phyloP scores from a whole-genome alignment of 2,329 filamentous ascomycete genomes.

The Emericellopsis cladophorae region DNA sequence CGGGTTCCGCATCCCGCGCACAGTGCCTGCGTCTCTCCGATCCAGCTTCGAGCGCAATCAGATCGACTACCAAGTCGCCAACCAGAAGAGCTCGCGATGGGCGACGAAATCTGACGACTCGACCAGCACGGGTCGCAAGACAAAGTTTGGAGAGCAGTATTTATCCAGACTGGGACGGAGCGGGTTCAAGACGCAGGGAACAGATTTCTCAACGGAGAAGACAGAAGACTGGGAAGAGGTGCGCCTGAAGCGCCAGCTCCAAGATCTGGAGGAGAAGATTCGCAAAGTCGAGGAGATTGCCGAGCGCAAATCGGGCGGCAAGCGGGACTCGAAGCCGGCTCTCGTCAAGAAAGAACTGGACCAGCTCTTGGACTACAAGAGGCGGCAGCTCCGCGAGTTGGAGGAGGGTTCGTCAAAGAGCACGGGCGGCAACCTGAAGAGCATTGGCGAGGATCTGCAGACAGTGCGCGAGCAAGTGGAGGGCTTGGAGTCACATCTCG shows the following conservation, averaged over 20 bases:
- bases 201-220: conserved; percentile 77
- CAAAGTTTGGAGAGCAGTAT: conserved; percentile 96
- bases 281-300: conserved; percentile 66
- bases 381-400: conserved; percentile 61
- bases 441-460: conserved; percentile 72
- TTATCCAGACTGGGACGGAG: conserved; percentile 79
- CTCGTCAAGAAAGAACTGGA: conserved; percentile 91
- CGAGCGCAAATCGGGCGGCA: conserved; percentile 47
- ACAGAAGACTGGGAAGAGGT: conserved; percentile 98
- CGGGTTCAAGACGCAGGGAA: conserved; percentile 70
- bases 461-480: conserved; percentile 93
- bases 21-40: conserved; percentile 81
- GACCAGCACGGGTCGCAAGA: conserved; percentile 78
- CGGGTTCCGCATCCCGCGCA: conserved; percentile 84
- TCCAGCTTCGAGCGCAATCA: conserved; percentile 89
- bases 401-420: conserved; percentile 59
- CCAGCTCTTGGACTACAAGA: conserved; percentile 90
- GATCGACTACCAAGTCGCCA: conserved; percentile 91
- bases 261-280: conserved; percentile 80
- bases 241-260: conserved; percentile 80
- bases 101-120: conserved; percentile 66
- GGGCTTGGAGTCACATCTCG: conserved; percentile 72
- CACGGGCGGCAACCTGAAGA: conserved; percentile 62
- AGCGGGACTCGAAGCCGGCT: conserved; percentile 70
- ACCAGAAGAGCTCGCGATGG: conserved; percentile 63